Base-by-base conservation (phyloP, 2,329 filamentous ascomycete genomes). In the Talaromyces sp. region DNA sequence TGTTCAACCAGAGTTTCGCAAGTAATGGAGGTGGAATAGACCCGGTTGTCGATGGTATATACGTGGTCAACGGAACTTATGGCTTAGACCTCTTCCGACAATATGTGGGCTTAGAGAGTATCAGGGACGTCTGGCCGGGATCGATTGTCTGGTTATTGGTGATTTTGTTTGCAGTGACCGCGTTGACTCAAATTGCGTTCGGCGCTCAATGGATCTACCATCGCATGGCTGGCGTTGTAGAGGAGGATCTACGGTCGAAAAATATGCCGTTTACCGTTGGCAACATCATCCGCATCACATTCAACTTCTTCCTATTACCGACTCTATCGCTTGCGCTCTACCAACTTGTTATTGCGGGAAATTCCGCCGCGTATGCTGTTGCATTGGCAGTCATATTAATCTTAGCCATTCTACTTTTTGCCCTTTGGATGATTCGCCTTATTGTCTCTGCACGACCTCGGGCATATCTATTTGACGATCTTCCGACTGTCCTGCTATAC, bases 1-100 rank as follows among this genome's bases (percentile, higher is more conserved):
- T 98, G 84, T 98, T 98, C 82, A 97, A 97, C 74, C 83, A 95
- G 69, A 97, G 90, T 77, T 91, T 97, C 71, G 89, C 96, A 66
- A 90, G 87, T 72, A 81, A 89, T 41, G 86, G 86, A 13, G 81
- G 85, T 35, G 87, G 89, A 7, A 89, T 85, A 68, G 83, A 88
- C 68, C 89, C 86, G 68, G 76, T 96, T 14, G 80, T 88, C 10
- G 93, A 98, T 76, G 93, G 94, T 43, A 86, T 99, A n/a, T 98
- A 98, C 77, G 83, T 87, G 62, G 89, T 89, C 54, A 89, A 92
- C 72, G 89, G 87, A 37, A 87, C 84, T 2, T 93, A 94, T 71
- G 95, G 95, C 33, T 81, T 99, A 58, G 89, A 95, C 67, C 84
- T 85, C 57, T 84, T 95, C 71, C 89, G 90, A 49, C 92, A 97